Evolutionary conservation across 495 filamentous ascomycete genomes (phyloP).

Genomic region (Entonaema liquescens): DNA sequence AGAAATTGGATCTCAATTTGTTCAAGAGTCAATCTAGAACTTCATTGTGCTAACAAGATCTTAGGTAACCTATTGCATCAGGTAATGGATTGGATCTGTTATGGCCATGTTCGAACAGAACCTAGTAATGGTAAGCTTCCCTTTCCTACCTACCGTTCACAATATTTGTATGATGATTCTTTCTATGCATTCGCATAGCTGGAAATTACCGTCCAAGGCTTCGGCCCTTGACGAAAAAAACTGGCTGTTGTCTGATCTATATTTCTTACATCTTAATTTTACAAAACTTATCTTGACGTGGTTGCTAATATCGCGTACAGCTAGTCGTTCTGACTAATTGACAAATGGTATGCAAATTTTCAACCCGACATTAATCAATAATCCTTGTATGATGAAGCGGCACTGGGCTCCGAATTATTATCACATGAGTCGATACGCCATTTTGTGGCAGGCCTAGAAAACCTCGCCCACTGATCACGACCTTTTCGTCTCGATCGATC

Average conservation of each 20-base stretch:
- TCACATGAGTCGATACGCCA: slow-evolving; percentile 86
- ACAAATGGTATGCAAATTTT: slow-evolving; percentile 24
- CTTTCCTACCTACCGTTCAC: slow-evolving; percentile 6
- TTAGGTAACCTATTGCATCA: slow-evolving; percentile 9
- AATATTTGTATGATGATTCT: slow-evolving; percentile 74
- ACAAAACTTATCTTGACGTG: neutral
- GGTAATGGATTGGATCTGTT: neutral
- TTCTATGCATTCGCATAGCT: slow-evolving; percentile 86
- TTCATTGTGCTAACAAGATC: slow-evolving; percentile 39
- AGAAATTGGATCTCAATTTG: slow-evolving; percentile 22
- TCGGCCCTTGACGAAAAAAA: slow-evolving; percentile 80
- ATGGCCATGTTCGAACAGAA: neutral
- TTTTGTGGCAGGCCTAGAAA: slow-evolving; percentile 99
- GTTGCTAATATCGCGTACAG: slow-evolving; percentile 18
- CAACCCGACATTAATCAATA: slow-evolving; percentile 33
- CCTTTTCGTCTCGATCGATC: slow-evolving; percentile 13
- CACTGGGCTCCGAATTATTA: slow-evolving; percentile 97
- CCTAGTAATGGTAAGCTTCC: slow-evolving; percentile 20
- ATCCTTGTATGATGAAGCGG: slow-evolving; percentile 85
- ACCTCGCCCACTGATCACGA: slow-evolving; percentile 96
- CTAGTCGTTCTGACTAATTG: neutral
- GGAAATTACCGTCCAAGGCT: slow-evolving; percentile 99
- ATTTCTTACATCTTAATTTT: slow-evolving; percentile 23
- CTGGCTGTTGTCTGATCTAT: slow-evolving; percentile 87
- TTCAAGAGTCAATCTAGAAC: slow-evolving; percentile 12